phyloP scores from a whole-genome alignment of 164 flowering plant genomes.

The Malania oleifera region DNA sequence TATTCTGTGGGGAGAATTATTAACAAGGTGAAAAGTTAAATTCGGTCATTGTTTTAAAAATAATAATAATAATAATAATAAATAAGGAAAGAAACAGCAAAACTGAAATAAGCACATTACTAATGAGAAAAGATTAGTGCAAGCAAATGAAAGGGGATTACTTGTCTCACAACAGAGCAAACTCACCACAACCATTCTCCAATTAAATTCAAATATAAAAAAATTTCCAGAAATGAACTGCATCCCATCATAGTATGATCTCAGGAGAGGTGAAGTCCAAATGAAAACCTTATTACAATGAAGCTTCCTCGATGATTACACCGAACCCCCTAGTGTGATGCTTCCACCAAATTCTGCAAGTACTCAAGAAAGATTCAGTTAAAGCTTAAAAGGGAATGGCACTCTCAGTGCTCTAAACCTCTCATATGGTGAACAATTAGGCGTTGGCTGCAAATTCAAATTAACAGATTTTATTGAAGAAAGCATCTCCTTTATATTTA shows the following conservation, averaged over 20 bases:
- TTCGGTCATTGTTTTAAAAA: too few relatives aligned
- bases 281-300: slow-evolving; percentile 28
- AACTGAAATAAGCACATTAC: neutral
- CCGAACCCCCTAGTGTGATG: slow-evolving; percentile 26
- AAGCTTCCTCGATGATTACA: slow-evolving; percentile 6
- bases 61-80: too few relatives aligned
- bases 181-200: slow-evolving; percentile 2
- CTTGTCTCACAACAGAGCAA: slow-evolving; percentile 3
- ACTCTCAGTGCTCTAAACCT: neutral
- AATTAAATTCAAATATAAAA: slow-evolving; percentile 2
- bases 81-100: neutral
- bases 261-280: slow-evolving; percentile 14
- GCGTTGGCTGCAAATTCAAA: too few relatives aligned
- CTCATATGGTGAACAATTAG: too few relatives aligned
- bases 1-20: too few relatives aligned
- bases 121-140: neutral
- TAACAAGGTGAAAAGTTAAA: too few relatives aligned
- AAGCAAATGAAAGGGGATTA: slow-evolving; percentile 3
- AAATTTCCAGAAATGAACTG: slow-evolving; percentile 5
- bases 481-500: too few relatives aligned
- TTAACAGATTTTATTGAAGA: neutral
- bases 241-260: slow-evolving; percentile 4
- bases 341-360: slow-evolving; percentile 38
- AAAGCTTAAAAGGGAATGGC: neutral
- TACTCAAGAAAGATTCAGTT: slow-evolving; percentile 7